These are phyloP conservation scores for Crithidia expoeki DNA, from an alignment of 208 protist species.

Conservation along the genomic window DNA sequence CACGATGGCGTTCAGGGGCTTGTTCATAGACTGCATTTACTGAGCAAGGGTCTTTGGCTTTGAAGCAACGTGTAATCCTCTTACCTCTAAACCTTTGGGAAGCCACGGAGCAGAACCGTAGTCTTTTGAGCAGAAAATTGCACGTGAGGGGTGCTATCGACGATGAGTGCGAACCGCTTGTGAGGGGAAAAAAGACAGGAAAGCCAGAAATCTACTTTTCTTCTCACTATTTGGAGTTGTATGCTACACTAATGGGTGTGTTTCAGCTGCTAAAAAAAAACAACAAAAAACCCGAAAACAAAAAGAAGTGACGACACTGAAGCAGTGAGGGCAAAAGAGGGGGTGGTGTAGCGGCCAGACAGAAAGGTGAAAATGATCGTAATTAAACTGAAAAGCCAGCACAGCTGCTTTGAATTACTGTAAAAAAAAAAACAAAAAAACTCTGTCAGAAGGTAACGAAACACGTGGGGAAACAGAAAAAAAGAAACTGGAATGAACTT, in stretches of 20 bases:
- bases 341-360: too few relatives aligned
- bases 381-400: too few relatives aligned
- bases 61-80: neutral
- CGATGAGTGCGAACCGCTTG: neutral
- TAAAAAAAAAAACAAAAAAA: too few relatives aligned
- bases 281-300: constrained; percentile 3
- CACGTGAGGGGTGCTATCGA: neutral
- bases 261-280: constrained; percentile 22
- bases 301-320: neutral
- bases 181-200: neutral
- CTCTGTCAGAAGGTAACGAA: neutral
- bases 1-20: constrained; percentile 79
- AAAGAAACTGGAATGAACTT: constrained; percentile 1
- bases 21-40: constrained; percentile 19
- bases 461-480: neutral
- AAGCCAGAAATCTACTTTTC: constrained; percentile 6
- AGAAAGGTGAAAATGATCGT: neutral
- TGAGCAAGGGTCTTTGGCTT: constrained; percentile 20
- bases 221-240: neutral
- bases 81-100: neutral
- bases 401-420: too few relatives aligned
- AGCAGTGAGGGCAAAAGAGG: neutral
- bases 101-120: neutral
- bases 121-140: neutral
- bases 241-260: neutral